These are phyloP conservation scores for Dissophora globulifera DNA, from an alignment of 192 early-diverging fungal species.

Conservation along the genomic window DNA sequence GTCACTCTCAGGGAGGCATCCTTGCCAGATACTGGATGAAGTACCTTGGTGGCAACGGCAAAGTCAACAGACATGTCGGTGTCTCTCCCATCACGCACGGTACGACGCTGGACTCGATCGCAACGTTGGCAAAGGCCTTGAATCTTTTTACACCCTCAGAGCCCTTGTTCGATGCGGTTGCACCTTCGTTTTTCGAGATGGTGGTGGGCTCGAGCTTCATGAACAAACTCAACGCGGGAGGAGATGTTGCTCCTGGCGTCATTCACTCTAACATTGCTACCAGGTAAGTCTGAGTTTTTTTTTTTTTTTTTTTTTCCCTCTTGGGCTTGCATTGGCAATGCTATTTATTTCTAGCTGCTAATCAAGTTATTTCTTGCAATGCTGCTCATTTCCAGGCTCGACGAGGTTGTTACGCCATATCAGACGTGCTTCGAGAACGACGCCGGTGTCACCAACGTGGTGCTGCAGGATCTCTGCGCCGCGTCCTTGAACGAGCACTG, in stretches of 20 bases:
- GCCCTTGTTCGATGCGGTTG: conserved; percentile 10
- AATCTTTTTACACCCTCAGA: conserved; percentile 11
- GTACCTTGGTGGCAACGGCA: conserved; percentile 22
- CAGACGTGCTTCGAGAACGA: conserved; percentile 18
- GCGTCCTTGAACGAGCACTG: conserved; percentile 27
- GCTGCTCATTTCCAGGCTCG: conserved; percentile 11
- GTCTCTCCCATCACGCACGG: conserved; percentile 41
- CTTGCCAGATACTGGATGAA: conserved; percentile 40
- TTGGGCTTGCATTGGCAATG: too few species aligned
- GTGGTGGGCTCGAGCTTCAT: conserved; percentile 19
- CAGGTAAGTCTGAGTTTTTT: conserved; percentile 7
- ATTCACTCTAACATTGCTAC: conserved; percentile 27
- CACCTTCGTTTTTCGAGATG: conserved; percentile 28
- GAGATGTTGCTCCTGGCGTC: conserved; percentile 18
- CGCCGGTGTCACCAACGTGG: conserved; percentile 7
- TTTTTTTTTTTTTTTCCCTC: too few species aligned
- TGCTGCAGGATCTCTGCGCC: conserved; percentile 22
- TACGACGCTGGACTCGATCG: conserved; percentile 20
- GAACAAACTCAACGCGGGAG: conserved; percentile 15
- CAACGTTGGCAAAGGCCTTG: conserved; percentile 22
- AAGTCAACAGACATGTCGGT: conserved; percentile 27
- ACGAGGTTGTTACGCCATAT: conserved; percentile 34
- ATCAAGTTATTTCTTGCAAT: too few species aligned
- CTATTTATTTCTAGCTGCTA: too few species aligned
- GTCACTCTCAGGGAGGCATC: conserved; percentile 43